These are phyloP conservation scores for Cylindrotheca closterium DNA, from an alignment of 108 stramenopile species.

Conservation along the genomic window DNA sequence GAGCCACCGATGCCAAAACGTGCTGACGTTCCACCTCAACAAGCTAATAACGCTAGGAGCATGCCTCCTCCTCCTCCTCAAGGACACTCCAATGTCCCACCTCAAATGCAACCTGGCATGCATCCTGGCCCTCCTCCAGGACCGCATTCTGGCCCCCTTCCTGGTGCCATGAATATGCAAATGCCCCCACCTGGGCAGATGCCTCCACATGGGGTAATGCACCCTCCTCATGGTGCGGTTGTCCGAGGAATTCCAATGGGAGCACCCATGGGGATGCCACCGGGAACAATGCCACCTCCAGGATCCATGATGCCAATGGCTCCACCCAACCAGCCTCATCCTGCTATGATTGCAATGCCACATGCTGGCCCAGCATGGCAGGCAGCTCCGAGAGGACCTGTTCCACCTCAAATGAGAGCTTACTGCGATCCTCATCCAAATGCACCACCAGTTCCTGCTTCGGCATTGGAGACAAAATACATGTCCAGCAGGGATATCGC, in stretches of 20 bases:
- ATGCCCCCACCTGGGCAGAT: not conserved
- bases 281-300: slow-evolving; percentile 20
- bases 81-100: not conserved
- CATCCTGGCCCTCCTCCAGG: slow-evolving; percentile 12
- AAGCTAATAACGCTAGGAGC: not conserved
- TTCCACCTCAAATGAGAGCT: slow-evolving; percentile 10
- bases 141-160: too few species aligned
- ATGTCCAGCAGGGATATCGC: slow-evolving; percentile 75
- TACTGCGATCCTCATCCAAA: slow-evolving; percentile 66
- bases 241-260: not conserved
- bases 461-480: slow-evolving; percentile 36
- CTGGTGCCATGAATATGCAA: not conserved
- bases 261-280: not conserved
- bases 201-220: too few species aligned
- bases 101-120: slow-evolving; percentile 8
- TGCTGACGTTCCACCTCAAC: not conserved
- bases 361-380: slow-evolving; percentile 37
- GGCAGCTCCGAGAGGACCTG: slow-evolving; percentile 9
- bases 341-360: slow-evolving; percentile 16
- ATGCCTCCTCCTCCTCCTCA: not conserved
- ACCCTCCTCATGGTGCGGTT: not conserved
- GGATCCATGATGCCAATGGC: slow-evolving; percentile 10
- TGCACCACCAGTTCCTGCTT: slow-evolving; percentile 68
- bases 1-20: not conserved
- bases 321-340: slow-evolving; percentile 19